Conservation (phyloP, 352 stramenopile genomes). For the Thraustochytrium sp. region DNA sequence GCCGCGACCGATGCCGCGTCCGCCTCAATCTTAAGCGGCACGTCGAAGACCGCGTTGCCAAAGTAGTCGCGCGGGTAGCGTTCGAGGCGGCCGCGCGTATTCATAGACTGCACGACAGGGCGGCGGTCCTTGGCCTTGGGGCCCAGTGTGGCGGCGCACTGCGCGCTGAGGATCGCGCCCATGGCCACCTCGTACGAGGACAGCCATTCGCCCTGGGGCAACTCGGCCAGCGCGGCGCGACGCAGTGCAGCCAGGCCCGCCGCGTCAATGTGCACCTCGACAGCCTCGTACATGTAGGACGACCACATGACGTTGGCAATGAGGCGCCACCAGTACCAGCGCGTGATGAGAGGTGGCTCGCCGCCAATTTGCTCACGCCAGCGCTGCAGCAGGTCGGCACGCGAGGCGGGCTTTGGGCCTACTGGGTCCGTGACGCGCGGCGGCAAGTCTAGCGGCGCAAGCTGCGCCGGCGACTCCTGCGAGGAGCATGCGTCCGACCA, state of each 20-base stretch:
- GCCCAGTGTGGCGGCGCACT: not conserved
- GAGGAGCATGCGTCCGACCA: not conserved
- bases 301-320: not conserved
- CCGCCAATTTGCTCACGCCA: constrained; percentile 4
- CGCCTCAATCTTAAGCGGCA: not conserved
- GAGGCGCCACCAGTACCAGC: not conserved
- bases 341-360: not conserved
- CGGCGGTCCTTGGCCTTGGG: not conserved
- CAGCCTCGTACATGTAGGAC: not conserved
- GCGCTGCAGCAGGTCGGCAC: not conserved
- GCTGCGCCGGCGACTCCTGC: not conserved
- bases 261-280: not conserved
- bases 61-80: not conserved
- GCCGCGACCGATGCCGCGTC: not conserved
- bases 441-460: not conserved
- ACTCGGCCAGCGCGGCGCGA: too few relatives aligned
- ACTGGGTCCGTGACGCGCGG: not conserved
- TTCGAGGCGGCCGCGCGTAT: not conserved
- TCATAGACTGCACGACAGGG: not conserved
- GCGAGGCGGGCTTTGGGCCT: not conserved
- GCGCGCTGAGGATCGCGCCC: not conserved
- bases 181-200: not conserved
- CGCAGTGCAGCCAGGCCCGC: not conserved
- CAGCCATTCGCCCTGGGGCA: not conserved
- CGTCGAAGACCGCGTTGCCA: constrained; percentile 16